Conservation (phyloP, 2,329 filamentous ascomycete species). For the Fusarium sp. region DNA sequence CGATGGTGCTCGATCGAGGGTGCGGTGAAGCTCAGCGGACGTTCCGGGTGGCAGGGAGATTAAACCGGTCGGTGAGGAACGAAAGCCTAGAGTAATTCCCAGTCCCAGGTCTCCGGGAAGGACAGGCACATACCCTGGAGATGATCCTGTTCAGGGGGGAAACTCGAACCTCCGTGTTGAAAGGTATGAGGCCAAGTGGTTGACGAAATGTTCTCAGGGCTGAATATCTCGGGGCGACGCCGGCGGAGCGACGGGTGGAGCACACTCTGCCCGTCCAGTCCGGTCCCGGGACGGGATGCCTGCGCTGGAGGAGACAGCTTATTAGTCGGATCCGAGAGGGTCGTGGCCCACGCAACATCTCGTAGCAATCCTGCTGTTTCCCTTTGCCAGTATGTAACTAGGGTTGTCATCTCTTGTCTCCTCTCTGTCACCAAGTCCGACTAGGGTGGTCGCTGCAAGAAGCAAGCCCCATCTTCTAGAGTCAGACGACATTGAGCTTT, state of each 20-base stretch:
- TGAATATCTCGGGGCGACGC: slow-evolving; percentile 24
- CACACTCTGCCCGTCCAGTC: slow-evolving; percentile 30
- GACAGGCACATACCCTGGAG: neutral
- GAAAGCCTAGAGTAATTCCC: slow-evolving; percentile 15
- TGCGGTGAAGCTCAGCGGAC: slow-evolving; percentile 26
- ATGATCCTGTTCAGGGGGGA: slow-evolving; percentile 7
- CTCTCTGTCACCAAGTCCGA: slow-evolving; percentile 2
- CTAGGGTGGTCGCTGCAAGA: slow-evolving; percentile 1
- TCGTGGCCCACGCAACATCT: slow-evolving; percentile 26
- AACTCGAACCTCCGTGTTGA: neutral
- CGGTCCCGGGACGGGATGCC: slow-evolving; percentile 38
- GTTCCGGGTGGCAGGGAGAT: slow-evolving; percentile 20
- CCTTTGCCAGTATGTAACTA: slow-evolving; percentile 6
- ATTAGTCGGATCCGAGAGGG: slow-evolving; percentile 35
- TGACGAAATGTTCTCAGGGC: neutral
- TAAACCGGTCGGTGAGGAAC: slow-evolving; percentile 8
- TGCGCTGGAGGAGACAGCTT: slow-evolving; percentile 32
- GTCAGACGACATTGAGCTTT: slow-evolving; percentile 26
- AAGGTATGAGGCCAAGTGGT: neutral
- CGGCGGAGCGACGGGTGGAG: slow-evolving; percentile 26
- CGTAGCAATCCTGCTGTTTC: slow-evolving; percentile 12
- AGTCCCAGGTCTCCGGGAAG: slow-evolving; percentile 2
- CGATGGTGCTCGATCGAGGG: slow-evolving; percentile 15
- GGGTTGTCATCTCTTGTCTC: slow-evolving; percentile 30
- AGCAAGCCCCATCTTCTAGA: slow-evolving; percentile 22